Evolutionary conservation across 2,329 filamentous ascomycete genomes (phyloP).

Genomic region (Clarireedia paspali): DNA sequence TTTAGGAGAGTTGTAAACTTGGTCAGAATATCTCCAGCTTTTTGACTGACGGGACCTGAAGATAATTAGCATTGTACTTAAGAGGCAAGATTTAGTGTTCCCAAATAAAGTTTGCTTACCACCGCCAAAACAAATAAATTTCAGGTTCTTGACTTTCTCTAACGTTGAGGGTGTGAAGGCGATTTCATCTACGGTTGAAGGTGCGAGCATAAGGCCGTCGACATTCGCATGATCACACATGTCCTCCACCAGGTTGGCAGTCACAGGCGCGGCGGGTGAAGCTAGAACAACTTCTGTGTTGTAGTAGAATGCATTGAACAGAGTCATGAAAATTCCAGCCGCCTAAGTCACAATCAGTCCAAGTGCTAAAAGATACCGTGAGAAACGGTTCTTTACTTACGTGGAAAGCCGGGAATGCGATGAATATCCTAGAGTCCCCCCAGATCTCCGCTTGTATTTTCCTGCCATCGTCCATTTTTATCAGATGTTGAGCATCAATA

Average conservation of each 20-base stretch:
- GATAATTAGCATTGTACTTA: not conserved
- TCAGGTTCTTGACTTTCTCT: not conserved
- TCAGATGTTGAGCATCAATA: not conserved
- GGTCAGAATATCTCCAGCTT: conserved; percentile 3
- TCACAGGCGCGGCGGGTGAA: conserved; percentile 4
- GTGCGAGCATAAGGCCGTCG: not conserved
- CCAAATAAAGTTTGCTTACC: not conserved
- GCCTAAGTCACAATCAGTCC: not conserved
- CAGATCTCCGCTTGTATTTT: not conserved
- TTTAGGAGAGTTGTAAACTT: conserved; percentile 1
- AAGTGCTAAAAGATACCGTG: too few species aligned
- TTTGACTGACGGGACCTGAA: not conserved
- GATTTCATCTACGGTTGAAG: conserved; percentile 6
- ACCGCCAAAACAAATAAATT: conserved; percentile 1
- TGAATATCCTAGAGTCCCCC: not conserved
- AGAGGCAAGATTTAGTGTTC: not conserved
- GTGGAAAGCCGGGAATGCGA: conserved; percentile 4
- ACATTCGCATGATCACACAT: conserved; percentile 2
- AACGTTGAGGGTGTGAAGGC: not conserved
- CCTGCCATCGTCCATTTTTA: not conserved
- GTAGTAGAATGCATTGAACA: not conserved
- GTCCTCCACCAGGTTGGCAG: not conserved
- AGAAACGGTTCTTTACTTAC: not conserved
- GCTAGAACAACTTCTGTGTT: not conserved
- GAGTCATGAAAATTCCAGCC: not conserved